A percentile compares a stretch with the other conserved stretches of the same genome.
These are phyloP conservation scores for Lanzia echinophila DNA, from an alignment of 2,329 filamentous ascomycete genomes.

Conservation along the genomic window DNA sequence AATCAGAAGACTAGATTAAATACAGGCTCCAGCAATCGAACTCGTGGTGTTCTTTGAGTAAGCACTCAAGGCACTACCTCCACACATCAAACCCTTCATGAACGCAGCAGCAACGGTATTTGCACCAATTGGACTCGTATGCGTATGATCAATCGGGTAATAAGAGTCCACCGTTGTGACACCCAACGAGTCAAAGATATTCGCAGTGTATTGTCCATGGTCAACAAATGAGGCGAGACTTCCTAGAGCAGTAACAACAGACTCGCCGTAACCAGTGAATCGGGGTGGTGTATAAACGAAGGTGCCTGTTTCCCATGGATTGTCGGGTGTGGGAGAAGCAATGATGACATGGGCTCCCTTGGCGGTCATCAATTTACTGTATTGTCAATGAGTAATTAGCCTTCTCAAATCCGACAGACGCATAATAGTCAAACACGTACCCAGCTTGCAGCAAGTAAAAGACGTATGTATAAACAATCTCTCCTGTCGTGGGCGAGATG, in stretches of 20 bases:
- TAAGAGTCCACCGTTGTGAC: conserved; percentile 40
- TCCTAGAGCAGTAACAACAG: conserved; percentile 35
- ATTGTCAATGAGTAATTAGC: conserved; percentile 12
- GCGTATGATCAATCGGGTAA: conserved; percentile 54
- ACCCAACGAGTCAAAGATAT: conserved; percentile 43
- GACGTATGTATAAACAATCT: conserved; percentile 33
- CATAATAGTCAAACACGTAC: not conserved
- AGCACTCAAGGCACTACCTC: conserved; percentile 16
- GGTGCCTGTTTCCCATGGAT: conserved; percentile 51
- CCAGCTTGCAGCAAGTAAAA: conserved; percentile 19
- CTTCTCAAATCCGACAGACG: not conserved
- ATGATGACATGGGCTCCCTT: conserved; percentile 58
- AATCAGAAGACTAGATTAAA: conserved; percentile 10
- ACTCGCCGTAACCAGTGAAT: conserved; percentile 50
- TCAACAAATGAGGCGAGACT: conserved; percentile 46
- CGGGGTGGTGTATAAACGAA: conserved; percentile 41
- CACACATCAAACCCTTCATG: conserved; percentile 41
- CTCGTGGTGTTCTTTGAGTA: conserved; percentile 25
- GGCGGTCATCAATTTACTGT: conserved; percentile 29
- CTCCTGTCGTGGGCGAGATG: conserved; percentile 36
- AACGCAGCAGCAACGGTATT: conserved; percentile 44
- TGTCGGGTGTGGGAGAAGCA: conserved; percentile 55
- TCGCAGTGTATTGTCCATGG: conserved; percentile 48
- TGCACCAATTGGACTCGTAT: conserved; percentile 50
- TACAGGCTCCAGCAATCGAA: conserved; percentile 23